Evolutionary conservation across 176 grass and related monocot species (phyloP).

Genomic region (Phyllostachys edulis): DNA sequence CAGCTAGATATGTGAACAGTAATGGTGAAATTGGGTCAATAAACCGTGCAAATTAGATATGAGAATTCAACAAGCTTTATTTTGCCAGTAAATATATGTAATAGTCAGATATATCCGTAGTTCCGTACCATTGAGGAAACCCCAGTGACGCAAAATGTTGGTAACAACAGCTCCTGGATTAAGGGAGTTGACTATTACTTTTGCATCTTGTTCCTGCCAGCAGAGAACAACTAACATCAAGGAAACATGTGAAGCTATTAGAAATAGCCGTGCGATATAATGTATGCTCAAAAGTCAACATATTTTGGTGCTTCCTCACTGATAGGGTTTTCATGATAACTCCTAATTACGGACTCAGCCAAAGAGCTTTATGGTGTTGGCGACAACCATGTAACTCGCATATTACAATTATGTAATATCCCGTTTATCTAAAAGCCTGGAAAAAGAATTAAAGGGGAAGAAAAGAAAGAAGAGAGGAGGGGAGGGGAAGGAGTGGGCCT

Average conservation of each 20-base stretch:
- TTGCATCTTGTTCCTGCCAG: slow-evolving; percentile 52
- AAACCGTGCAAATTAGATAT: not conserved
- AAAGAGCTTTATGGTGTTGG: not conserved
- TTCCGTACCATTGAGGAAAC: slow-evolving; percentile 49
- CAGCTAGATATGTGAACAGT: not conserved
- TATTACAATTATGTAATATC: not conserved
- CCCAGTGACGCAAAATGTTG: slow-evolving; percentile 62
- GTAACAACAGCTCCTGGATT: slow-evolving; percentile 67
- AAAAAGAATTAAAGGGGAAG: too few species aligned
- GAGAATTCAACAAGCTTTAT: not conserved
- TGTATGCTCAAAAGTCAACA: not conserved
- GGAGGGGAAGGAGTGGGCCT: too few species aligned
- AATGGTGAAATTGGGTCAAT: not conserved
- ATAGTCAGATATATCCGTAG: not conserved
- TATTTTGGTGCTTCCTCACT: not conserved
- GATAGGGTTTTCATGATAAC: not conserved
- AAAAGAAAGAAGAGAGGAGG: too few species aligned
- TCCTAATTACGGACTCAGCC: not conserved
- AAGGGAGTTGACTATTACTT: slow-evolving; percentile 65
- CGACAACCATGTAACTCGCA: not conserved
- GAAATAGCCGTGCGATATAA: not conserved
- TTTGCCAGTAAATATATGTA: not conserved
- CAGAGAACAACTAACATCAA: not conserved
- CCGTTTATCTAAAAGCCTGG: not conserved
- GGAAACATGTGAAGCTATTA: not conserved